A percentile compares a stretch with the other conserved stretches of the same genome.
Conservation (phyloP, 345 rosid genomes). For the Rhodomyrtus tomentosa region DNA sequence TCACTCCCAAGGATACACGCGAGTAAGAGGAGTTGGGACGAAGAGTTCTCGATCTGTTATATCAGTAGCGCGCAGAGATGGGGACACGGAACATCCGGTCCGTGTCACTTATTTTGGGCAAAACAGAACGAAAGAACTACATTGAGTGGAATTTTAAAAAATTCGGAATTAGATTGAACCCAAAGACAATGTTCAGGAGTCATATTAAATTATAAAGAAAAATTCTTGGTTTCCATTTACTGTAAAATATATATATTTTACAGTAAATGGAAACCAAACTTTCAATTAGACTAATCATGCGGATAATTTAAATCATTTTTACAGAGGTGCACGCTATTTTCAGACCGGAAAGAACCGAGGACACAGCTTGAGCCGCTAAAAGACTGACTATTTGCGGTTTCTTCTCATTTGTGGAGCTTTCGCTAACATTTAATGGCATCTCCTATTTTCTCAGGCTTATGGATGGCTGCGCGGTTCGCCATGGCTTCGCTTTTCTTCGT, state of each 20-base stretch:
- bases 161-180: too few species aligned
- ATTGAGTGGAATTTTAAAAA: too few species aligned
- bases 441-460: neutral
- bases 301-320: neutral
- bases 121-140: neutral
- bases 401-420: neutral
- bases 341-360: neutral
- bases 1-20: too few species aligned
- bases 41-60: accelerated
- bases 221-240: too few species aligned
- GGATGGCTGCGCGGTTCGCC: neutral
- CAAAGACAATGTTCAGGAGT: too few species aligned
- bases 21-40: too few species aligned
- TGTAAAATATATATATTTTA: too few species aligned
- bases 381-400: neutral
- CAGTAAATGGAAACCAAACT: neutral
- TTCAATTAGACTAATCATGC: neutral
- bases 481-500: neutral
- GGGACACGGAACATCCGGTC: too few species aligned
- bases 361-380: neutral
- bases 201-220: too few species aligned
- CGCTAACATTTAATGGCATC: neutral
- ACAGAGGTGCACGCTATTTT: neutral
- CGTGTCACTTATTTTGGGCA: neutral
- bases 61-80: too few species aligned